These are phyloP conservation scores for Candida oleophila DNA, from an alignment of 805 yeast genomes.

Conservation along the genomic window DNA sequence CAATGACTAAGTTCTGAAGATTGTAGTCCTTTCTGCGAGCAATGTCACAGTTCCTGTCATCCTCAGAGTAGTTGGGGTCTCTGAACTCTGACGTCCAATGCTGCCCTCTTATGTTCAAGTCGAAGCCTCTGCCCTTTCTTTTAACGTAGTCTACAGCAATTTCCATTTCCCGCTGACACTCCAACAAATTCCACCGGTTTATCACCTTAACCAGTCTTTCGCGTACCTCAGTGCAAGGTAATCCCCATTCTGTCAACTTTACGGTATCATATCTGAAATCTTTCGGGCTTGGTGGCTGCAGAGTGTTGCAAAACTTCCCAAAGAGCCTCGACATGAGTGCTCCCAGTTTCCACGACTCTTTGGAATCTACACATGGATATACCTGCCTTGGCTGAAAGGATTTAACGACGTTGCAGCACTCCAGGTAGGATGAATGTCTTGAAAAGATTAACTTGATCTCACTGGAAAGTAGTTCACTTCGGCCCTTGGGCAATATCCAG, in stretches of 20 bases:
- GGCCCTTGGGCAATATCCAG: conserved; percentile 29
- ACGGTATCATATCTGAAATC: conserved; percentile 14
- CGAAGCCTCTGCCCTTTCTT: neutral
- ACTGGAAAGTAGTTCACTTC: conserved; percentile 30
- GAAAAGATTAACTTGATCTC: conserved; percentile 41
- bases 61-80: conserved; percentile 1
- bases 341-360: conserved; percentile 34
- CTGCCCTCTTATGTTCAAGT: conserved; percentile 8
- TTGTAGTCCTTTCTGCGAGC: conserved; percentile 17
- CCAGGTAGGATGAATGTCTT: conserved; percentile 48
- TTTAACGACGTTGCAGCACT: conserved; percentile 32
- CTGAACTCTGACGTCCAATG: conserved; percentile 9
- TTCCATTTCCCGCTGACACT: conserved; percentile 27
- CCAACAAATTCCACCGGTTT: conserved; percentile 33
- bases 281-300: conserved; percentile 3
- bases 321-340: conserved; percentile 40
- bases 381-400: conserved; percentile 40
- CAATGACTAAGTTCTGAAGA: conserved; percentile 25
- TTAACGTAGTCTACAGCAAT: conserved; percentile 6
- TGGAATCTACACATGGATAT: conserved; percentile 41
- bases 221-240: conserved; percentile 13
- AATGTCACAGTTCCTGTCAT: conserved; percentile 11
- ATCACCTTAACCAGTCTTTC: conserved; percentile 22
- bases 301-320: conserved; percentile 29
- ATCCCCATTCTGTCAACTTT: conserved; percentile 15